Base-by-base conservation (phyloP, 208 protist genomes). In the Acanthamoeba royreba region DNA sequence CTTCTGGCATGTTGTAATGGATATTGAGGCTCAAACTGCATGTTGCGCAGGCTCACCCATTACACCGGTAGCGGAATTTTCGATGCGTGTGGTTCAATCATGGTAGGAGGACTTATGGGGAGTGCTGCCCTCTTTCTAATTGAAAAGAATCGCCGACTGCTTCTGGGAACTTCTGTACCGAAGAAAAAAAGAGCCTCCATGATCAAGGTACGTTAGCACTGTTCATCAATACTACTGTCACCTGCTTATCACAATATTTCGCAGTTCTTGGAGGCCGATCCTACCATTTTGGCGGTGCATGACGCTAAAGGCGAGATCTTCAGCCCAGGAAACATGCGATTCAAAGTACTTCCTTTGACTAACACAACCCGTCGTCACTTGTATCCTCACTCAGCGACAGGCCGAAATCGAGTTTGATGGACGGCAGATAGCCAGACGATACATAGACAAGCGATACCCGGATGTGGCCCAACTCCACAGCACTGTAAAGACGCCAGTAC, bases 391-490 rank as follows among this genome's bases (percentile, higher is more conserved):
- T 1, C 66, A 0, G 3, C 11, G 7, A 17, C 72, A 83, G 72
- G 72, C 72, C 38, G 81, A 89, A 35, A 89, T 89, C 31, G 81
- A 89, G 81, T 89, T 89, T 66, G 81, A 89, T 66, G 81, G 81
- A n/a, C n/a, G 38, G 35, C 49, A 58, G 81, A 89, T 89, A 13
- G 49, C 47, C 4, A 43, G 38, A n/a, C n/a, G 49, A 19, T 89
- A 89, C 81, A 35, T 89, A 9, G 49, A 66, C 15, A 58, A 89
- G 38, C 33, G 66, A 31, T 89, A 89, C 31, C 81, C 81, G 35
- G 46, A 89, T 33, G 28, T 89, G 13, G 35, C 4, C 8, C 13
- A 19, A 25, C 35, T 89, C 11, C 53, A 69, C 46, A 46, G n/a
- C 35, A 89, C 9, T 1, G 38, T 89, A 2, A 11, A 89, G 19